phyloP scores from a whole-genome alignment of 768 basidiomycete genomes.

The Leccinum variicolor region DNA sequence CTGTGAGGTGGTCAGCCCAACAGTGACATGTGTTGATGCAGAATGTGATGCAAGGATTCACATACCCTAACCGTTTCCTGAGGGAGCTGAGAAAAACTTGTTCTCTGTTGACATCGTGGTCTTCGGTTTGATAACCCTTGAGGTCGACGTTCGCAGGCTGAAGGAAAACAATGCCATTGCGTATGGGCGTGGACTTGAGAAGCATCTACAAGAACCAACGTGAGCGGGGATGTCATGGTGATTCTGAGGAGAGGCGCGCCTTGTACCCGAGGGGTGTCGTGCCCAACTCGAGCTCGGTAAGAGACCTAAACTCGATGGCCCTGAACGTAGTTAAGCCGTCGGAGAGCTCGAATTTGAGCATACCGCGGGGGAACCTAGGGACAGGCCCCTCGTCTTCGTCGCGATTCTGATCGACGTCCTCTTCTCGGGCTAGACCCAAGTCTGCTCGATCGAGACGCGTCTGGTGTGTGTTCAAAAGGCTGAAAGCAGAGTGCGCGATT shows the following conservation, averaged over 20 bases:
- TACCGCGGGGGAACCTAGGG: slow-evolving; percentile 78
- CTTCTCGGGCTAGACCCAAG: slow-evolving; percentile 36
- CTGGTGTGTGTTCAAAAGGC: slow-evolving; percentile 64
- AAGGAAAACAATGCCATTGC: slow-evolving; percentile 72
- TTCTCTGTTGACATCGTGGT: slow-evolving; percentile 58
- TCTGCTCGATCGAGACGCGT: slow-evolving; percentile 60
- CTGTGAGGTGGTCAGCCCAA: slow-evolving; percentile 8
- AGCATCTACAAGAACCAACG: slow-evolving; percentile 46
- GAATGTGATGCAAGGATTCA: not conserved
- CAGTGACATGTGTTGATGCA: not conserved
- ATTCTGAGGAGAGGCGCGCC: slow-evolving; percentile 36
- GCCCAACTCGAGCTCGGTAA: slow-evolving; percentile 67
- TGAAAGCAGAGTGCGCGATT: slow-evolving; percentile 80
- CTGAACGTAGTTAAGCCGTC: slow-evolving; percentile 70
- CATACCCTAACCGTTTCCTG: slow-evolving; percentile 65
- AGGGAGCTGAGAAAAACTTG: slow-evolving; percentile 61
- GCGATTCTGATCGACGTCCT: slow-evolving; percentile 44
- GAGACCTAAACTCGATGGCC: slow-evolving; percentile 74
- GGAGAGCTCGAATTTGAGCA: slow-evolving; percentile 70
- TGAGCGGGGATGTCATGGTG: not conserved
- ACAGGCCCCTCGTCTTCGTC: slow-evolving; percentile 67
- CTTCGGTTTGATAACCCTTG: slow-evolving; percentile 60
- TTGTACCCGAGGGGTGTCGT: slow-evolving; percentile 82
- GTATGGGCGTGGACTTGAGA: slow-evolving; percentile 64
- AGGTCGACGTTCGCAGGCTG: slow-evolving; percentile 64